A percentile compares a stretch with the other conserved stretches of the same genome.
Conservation (phyloP, 768 basidiomycete species). For the Boletus vinaceobasis region DNA sequence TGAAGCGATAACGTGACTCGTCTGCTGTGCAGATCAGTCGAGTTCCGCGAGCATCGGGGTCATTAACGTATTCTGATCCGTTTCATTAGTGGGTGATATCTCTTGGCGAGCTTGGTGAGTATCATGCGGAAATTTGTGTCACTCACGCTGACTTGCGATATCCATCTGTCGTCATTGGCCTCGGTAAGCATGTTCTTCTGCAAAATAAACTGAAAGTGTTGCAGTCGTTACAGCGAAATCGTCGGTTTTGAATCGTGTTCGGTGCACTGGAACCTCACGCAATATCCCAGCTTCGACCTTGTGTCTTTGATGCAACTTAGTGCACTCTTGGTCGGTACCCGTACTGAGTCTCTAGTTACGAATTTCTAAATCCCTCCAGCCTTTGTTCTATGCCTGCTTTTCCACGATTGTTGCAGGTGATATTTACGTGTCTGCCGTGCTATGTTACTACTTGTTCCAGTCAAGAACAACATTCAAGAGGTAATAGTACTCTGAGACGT, state of each 20-base stretch:
- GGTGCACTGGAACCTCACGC: background rate
- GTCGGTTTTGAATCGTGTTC: constrained; percentile 29
- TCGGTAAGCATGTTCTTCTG: constrained; percentile 4
- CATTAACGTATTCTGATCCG: constrained; percentile 1
- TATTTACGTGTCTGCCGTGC: constrained; percentile 44
- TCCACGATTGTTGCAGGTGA: constrained; percentile 49
- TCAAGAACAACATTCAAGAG: constrained; percentile 51
- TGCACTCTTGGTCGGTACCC: constrained; percentile 35
- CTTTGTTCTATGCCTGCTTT: constrained; percentile 51
- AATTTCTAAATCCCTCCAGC: constrained; percentile 28
- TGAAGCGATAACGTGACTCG: no score
- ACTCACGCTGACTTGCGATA: background rate
- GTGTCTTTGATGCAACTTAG: constrained; percentile 36
- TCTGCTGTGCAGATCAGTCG: no score
- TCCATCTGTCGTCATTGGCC: constrained; percentile 4
- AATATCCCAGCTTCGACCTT: constrained; percentile 36
- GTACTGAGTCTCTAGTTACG: background rate
- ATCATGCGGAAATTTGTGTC: background rate
- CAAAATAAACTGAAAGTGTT: background rate
- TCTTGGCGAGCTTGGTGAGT: constrained; percentile 44
- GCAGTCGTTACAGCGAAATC: constrained; percentile 52
- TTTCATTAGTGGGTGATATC: constrained; percentile 36
- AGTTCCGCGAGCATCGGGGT: background rate
- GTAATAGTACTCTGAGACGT: constrained; percentile 26
- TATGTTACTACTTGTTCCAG: constrained; percentile 46